Conservation (phyloP, 352 stramenopile genomes). For the Phytophthora agathidicida region DNA sequence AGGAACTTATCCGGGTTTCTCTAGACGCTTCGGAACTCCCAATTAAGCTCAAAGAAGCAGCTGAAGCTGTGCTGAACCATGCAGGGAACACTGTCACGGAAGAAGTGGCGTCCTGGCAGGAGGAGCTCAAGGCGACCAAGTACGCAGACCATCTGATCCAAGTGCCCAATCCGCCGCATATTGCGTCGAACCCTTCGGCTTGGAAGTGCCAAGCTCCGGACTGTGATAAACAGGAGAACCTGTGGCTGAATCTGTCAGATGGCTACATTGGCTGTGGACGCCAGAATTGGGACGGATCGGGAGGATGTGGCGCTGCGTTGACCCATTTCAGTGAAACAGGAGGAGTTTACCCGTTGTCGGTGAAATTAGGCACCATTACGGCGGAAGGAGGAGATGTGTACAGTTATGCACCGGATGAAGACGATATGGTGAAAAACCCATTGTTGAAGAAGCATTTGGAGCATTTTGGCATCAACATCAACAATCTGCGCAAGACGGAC, state of each 20-base stretch:
- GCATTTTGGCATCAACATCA: slow-evolving; percentile 96
- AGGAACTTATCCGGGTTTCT: slow-evolving; percentile 38
- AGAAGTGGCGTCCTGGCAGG: slow-evolving; percentile 83
- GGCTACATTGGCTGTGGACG: slow-evolving; percentile 86
- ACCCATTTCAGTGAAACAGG: slow-evolving; percentile 96
- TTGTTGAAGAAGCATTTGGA: slow-evolving; percentile 93
- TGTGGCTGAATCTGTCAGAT: slow-evolving; percentile 99
- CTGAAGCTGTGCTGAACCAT: slow-evolving; percentile 73
- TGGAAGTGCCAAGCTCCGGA: slow-evolving; percentile 93
- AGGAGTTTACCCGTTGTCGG: slow-evolving; percentile 93
- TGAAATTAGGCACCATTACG: slow-evolving; percentile 99
- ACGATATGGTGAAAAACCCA: slow-evolving; percentile 97
- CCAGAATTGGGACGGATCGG: slow-evolving; percentile 97
- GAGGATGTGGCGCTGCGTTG: slow-evolving; percentile 95
- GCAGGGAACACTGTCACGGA: slow-evolving; percentile 79
- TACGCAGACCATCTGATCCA: slow-evolving; percentile 82
- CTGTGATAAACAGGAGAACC: slow-evolving; percentile 96
- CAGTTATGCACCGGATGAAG: slow-evolving; percentile 97
- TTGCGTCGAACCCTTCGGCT: slow-evolving; percentile 69
- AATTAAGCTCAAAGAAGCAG: slow-evolving; percentile 52
- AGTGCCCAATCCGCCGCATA: slow-evolving; percentile 57
- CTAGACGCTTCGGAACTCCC: slow-evolving; percentile 52
- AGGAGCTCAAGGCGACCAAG: slow-evolving; percentile 78
- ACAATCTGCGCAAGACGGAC: slow-evolving; percentile 96
- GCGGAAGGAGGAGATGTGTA: slow-evolving; percentile 97